Percentiles rank a stretch among this genome's conserved stretches.
Evolutionary conservation across 2,329 filamentous ascomycete genomes (phyloP).

Genomic region (Pseudogymnoascus sp.): DNA sequence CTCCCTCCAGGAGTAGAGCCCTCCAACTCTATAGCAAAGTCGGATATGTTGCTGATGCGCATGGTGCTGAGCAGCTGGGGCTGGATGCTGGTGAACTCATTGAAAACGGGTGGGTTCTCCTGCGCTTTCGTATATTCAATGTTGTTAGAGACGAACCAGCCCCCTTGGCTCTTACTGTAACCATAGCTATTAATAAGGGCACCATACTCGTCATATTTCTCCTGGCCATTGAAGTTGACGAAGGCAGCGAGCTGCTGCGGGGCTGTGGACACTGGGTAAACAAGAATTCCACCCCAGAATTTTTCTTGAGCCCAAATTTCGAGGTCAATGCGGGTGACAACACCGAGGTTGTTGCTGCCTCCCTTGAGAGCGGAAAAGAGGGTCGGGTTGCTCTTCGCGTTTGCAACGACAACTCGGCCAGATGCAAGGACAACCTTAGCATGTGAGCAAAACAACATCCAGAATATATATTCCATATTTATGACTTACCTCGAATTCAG

Average conservation of each 20-base stretch:
- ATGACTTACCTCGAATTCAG: neutral
- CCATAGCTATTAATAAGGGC: conserved; percentile 10
- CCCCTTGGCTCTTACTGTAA: neutral
- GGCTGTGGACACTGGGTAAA: conserved; percentile 4
- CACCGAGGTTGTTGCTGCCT: conserved; percentile 48
- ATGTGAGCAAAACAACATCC: neutral
- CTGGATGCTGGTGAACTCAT: conserved; percentile 1
- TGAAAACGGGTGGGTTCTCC: conserved; percentile 9
- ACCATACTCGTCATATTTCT: conserved; percentile 5
- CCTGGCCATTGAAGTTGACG: neutral
- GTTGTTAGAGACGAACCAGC: conserved; percentile 5
- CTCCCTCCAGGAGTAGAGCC: neutral
- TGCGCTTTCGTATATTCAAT: conserved; percentile 11
- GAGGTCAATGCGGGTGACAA: conserved; percentile 39
- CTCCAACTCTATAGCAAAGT: conserved; percentile 11
- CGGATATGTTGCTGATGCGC: conserved; percentile 12
- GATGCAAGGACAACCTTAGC: conserved; percentile 12
- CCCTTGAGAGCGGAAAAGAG: conserved; percentile 46
- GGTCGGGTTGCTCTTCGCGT: conserved; percentile 28
- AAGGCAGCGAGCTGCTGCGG: conserved; percentile 8
- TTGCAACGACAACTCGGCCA: neutral
- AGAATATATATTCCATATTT: neutral
- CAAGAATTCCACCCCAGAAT: conserved; percentile 11
- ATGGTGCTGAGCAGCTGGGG: conserved; percentile 9
- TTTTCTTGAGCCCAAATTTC: conserved; percentile 12